Percentiles rank a stretch among this genome's conserved stretches.
Conservation (phyloP, 2,329 filamentous ascomycete genomes). For the Dendrostoma leiphaemia region DNA sequence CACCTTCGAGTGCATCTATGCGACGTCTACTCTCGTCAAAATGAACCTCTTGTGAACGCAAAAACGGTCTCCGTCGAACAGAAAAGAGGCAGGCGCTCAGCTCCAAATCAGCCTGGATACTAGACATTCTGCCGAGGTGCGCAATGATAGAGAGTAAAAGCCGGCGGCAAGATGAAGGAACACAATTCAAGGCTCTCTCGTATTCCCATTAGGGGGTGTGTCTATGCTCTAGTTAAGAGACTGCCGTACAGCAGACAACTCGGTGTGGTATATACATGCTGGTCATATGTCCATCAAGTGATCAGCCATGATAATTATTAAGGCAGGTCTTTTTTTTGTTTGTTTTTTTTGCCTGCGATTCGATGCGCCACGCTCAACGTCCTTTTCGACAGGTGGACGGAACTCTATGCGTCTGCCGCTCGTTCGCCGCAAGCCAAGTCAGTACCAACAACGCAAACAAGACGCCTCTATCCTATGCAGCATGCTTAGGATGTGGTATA, state of each 20-base stretch:
- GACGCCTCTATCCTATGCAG: constrained; percentile 19
- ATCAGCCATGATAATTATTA: constrained; percentile 18
- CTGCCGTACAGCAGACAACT: constrained; percentile 30
- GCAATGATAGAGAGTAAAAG: too few relatives aligned
- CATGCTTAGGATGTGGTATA: constrained; percentile 48
- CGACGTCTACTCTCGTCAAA: too few relatives aligned
- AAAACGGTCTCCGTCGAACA: too few relatives aligned
- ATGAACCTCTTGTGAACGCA: too few relatives aligned
- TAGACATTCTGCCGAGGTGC: too few relatives aligned
- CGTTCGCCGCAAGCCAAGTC: constrained; percentile 32
- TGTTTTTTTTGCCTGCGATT: not conserved
- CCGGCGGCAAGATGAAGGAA: not conserved
- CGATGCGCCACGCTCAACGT: constrained; percentile 10
- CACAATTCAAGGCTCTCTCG: not conserved
- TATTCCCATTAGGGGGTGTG: constrained; percentile 6
- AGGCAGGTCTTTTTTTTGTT: not conserved
- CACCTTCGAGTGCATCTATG: too few relatives aligned
- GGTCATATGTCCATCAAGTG: constrained; percentile 10
- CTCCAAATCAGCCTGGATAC: too few relatives aligned
- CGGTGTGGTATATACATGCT: constrained; percentile 26
- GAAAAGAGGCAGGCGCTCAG: too few relatives aligned
- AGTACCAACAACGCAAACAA: constrained; percentile 34
- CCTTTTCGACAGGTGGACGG: not conserved
- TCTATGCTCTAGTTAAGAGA: constrained; percentile 18
- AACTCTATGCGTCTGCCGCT: constrained; percentile 7